phyloP scores from a whole-genome alignment of 208 protist species.

The Trichomonas tenax region DNA sequence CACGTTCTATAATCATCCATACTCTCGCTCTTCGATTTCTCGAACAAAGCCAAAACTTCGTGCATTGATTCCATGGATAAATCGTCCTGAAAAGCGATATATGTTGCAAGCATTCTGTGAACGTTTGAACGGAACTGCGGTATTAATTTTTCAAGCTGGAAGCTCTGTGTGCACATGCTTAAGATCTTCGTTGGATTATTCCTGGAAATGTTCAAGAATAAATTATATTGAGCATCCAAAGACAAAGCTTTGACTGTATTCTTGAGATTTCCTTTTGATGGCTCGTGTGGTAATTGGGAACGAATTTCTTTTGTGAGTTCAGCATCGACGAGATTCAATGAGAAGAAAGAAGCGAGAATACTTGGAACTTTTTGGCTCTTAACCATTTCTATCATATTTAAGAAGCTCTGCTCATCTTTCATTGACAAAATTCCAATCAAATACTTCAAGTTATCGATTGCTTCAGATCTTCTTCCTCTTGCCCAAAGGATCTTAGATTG shows the following conservation, averaged over 20 bases:
- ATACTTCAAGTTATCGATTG: neutral
- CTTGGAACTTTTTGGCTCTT: neutral
- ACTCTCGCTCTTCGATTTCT: neutral
- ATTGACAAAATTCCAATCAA: neutral
- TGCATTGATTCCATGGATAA: neutral
- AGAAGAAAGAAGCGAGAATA: neutral
- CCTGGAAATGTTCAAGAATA: neutral
- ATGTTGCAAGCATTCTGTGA: neutral
- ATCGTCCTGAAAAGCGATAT: too few relatives aligned
- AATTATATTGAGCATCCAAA: neutral
- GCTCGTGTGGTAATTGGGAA: neutral
- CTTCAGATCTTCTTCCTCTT: neutral
- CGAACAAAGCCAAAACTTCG: neutral
- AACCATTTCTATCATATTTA: neutral
- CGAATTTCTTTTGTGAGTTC: neutral
- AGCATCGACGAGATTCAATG: neutral
- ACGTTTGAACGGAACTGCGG: neutral
- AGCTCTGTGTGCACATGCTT: neutral
- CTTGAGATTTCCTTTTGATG: neutral
- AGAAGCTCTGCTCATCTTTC: neutral
- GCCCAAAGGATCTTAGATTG: neutral
- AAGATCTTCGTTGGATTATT: neutral
- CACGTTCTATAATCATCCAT: neutral
- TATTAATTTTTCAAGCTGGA: neutral
- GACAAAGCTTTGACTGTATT: neutral